These are phyloP conservation scores for Lumnitzera racemosa DNA, from an alignment of 345 rosid genomes.

Conservation along the genomic window DNA sequence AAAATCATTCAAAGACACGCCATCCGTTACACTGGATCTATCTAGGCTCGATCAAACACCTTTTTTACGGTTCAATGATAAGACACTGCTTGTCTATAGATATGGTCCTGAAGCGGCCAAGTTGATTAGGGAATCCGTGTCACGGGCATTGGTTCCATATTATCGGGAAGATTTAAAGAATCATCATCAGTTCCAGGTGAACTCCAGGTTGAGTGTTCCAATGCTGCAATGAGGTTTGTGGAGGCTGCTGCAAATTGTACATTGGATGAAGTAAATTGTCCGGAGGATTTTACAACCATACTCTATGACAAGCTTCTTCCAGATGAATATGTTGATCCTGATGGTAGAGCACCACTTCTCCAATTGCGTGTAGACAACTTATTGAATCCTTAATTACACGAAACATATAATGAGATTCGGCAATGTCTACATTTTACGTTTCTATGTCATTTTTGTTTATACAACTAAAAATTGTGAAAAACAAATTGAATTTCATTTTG, in stretches of 20 bases:
- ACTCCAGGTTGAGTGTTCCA: constrained; percentile 38
- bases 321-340: constrained; percentile 15
- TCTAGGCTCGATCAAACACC: constrained; percentile 38
- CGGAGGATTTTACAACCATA: constrained; percentile 20
- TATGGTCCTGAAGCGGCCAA: constrained; percentile 32
- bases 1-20: constrained; percentile 29
- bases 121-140: constrained; percentile 37
- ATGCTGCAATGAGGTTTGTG: constrained; percentile 36
- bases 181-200: constrained; percentile 11
- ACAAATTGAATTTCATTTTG: no score
- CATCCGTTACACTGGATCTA: constrained; percentile 27
- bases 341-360: constrained; percentile 38
- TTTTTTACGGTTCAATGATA: constrained; percentile 40
- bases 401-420: no score
- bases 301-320: constrained; percentile 43
- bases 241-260: constrained; percentile 31
- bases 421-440: no score
- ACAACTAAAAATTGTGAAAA: no score
- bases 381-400: no score
- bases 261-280: constrained; percentile 29
- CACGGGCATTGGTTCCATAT: constrained; percentile 45
- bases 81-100: constrained; percentile 38
- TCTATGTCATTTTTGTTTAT: no score
- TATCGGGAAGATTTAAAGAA: constrained; percentile 37
- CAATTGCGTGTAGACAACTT: constrained; percentile 48